phyloP scores from a whole-genome alignment of 2,329 filamentous ascomycete genomes.

The Aspergillus clavatus region DNA sequence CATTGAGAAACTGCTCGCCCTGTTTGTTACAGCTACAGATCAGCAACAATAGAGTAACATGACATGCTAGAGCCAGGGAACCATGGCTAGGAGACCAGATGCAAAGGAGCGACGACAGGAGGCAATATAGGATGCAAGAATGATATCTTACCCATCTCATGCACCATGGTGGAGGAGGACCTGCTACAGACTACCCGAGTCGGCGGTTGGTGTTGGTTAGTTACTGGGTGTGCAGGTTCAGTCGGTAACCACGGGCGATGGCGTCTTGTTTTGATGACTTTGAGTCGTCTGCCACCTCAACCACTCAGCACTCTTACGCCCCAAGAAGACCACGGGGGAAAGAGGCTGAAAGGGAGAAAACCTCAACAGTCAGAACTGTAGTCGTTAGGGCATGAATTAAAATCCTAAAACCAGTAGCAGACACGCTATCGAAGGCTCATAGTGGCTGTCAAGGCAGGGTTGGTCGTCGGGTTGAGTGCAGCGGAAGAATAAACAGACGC shows the following conservation, averaged over 20 bases:
- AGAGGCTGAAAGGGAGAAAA: not conserved
- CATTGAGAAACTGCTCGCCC: conserved; percentile 35
- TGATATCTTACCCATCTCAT: conserved; percentile 29
- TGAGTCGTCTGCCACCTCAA: conserved; percentile 19
- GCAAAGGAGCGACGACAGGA: not conserved
- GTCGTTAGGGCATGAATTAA: conserved; percentile 10
- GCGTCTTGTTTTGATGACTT: conserved; percentile 27
- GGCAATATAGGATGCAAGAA: not conserved
- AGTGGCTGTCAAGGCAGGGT: conserved; percentile 16
- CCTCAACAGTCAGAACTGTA: not conserved
- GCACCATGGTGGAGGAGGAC: conserved; percentile 25
- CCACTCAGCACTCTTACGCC: conserved; percentile 16
- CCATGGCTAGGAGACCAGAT: not conserved
- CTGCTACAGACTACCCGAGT: conserved; percentile 13
- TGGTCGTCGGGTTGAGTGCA: conserved; percentile 12
- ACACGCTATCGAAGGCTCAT: conserved; percentile 19
- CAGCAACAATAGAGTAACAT: conserved; percentile 10
- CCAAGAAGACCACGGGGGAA: not conserved
- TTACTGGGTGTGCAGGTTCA: conserved; percentile 20
- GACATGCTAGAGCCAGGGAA: conserved; percentile 3
- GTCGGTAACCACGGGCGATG: conserved; percentile 27
- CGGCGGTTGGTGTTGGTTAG: conserved; percentile 14
- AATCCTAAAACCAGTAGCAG: conserved; percentile 7
- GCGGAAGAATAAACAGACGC: conserved; percentile 38
- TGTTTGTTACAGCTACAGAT: conserved; percentile 16